phyloP scores from a whole-genome alignment of 176 grass and related monocot species.

The Oryza glaberrima region DNA sequence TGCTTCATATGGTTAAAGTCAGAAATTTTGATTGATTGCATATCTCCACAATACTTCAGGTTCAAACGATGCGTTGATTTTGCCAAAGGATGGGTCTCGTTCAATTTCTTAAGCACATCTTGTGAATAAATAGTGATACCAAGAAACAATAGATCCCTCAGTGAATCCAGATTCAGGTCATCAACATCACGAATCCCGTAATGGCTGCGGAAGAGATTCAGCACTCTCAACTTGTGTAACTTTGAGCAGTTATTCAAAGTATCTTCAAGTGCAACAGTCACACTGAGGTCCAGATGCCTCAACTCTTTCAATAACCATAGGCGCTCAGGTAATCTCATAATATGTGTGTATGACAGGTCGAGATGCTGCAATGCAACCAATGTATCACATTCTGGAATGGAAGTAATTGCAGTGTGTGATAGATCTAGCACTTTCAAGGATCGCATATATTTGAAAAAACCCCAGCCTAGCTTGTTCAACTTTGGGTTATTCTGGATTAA shows the following conservation, averaged over 20 bases:
- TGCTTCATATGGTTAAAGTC: constrained; percentile 66
- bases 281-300: constrained; percentile 74
- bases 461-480: constrained; percentile 47
- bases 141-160: constrained; percentile 46
- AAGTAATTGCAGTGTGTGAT: constrained; percentile 65
- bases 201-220: constrained; percentile 73
- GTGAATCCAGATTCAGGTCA: constrained; percentile 67
- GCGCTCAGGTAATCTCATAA: constrained; percentile 55
- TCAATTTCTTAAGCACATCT: constrained; percentile 69
- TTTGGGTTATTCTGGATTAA: constrained; percentile 76
- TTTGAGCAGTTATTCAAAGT: constrained; percentile 76
- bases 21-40: constrained; percentile 63
- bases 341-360: constrained; percentile 65
- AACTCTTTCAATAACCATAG: constrained; percentile 63
- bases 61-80: constrained; percentile 64
- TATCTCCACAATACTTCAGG: constrained; percentile 62
- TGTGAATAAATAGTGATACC: constrained; percentile 78
- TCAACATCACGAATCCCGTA: constrained; percentile 59
- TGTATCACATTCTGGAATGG: constrained; percentile 56
- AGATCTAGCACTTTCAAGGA: constrained; percentile 81
- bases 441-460: constrained; percentile 61
- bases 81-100: constrained; percentile 60
- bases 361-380: constrained; percentile 57
- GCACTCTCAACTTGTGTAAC: constrained; percentile 57
- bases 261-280: constrained; percentile 56